Percentiles rank a stretch among this genome's conserved stretches.
These are phyloP conservation scores for Amauroascus niger DNA, from an alignment of 2,329 filamentous ascomycete species.

Conservation along the genomic window DNA sequence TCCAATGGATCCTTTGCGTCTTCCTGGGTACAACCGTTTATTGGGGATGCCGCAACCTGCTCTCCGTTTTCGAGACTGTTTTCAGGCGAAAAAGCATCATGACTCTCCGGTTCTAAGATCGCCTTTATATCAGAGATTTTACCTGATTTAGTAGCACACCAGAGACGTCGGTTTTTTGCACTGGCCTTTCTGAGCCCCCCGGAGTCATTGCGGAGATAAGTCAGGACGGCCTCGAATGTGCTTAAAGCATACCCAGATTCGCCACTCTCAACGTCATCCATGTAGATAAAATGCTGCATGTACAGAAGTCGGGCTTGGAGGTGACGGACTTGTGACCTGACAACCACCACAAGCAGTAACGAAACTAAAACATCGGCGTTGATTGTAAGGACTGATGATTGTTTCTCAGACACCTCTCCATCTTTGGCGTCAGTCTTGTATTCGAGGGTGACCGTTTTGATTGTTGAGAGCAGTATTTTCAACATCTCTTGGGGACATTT, in stretches of 20 bases:
- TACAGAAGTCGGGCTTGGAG: slow-evolving; percentile 84
- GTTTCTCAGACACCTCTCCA: slow-evolving; percentile 39
- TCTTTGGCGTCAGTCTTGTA: slow-evolving; percentile 33
- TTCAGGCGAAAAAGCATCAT: slow-evolving; percentile 34
- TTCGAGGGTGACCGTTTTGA: slow-evolving; percentile 70
- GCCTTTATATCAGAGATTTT: slow-evolving; percentile 63
- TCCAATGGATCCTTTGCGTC: slow-evolving; percentile 23
- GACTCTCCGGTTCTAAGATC: slow-evolving; percentile 62
- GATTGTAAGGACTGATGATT: slow-evolving; percentile 51
- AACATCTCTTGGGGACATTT: slow-evolving; percentile 84
- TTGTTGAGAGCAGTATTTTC: slow-evolving; percentile 64
- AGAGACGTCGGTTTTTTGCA: slow-evolving; percentile 71
- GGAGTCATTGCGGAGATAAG: slow-evolving; percentile 77
- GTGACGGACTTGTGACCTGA: slow-evolving; percentile 77
- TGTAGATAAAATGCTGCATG: slow-evolving; percentile 94
- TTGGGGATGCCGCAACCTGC: slow-evolving; percentile 12
- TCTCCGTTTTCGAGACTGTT: slow-evolving; percentile 33
- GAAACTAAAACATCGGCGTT: slow-evolving; percentile 92
- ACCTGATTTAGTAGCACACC: slow-evolving; percentile 75
- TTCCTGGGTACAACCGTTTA: not conserved
- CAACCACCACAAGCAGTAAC: slow-evolving; percentile 80
- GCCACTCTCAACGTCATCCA: slow-evolving; percentile 92
- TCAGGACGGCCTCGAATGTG: slow-evolving; percentile 87
- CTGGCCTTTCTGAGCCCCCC: slow-evolving; percentile 73
- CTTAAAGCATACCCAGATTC: slow-evolving; percentile 94